Evolutionary conservation across 163 green algal species (phyloP).

Genomic region (Scenedesmus sp.): DNA sequence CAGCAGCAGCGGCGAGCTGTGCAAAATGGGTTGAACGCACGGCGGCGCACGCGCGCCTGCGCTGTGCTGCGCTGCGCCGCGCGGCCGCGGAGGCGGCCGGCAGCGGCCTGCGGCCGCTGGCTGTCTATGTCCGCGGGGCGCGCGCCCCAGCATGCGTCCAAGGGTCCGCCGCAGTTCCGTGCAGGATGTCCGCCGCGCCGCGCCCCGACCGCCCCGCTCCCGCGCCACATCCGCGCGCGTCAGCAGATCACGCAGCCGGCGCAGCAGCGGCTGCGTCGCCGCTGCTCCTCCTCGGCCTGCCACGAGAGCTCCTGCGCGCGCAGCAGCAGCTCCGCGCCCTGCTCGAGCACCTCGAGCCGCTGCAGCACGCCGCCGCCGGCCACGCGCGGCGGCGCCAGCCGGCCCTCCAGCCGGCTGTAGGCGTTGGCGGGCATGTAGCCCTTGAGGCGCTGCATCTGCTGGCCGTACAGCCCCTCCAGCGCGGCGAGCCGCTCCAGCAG

Average conservation of each 20-base stretch:
- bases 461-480: slow-evolving; percentile 51
- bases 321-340: slow-evolving; percentile 80
- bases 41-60: no score
- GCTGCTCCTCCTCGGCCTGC: slow-evolving; percentile 40
- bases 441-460: slow-evolving; percentile 49
- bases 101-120: no score
- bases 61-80: no score
- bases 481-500: slow-evolving; percentile 52
- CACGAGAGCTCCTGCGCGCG: slow-evolving; percentile 64
- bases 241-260: slow-evolving; percentile 39
- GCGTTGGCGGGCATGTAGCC: slow-evolving; percentile 45
- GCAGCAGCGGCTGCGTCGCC: slow-evolving; percentile 25
- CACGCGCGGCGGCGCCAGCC: background rate
- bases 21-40: no score
- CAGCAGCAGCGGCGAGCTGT: no score
- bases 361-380: slow-evolving; percentile 68
- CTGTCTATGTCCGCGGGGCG: no score
- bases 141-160: no score
- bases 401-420: slow-evolving; percentile 9
- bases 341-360: slow-evolving; percentile 79
- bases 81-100: no score
- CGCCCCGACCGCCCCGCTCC: background rate
- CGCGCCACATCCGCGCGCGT: background rate
- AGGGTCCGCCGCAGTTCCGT: no score
- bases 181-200: no score